A percentile compares a stretch with the other conserved stretches of the same genome.
Conservation (phyloP, 805 yeast species). For the Suhomyces sp. region DNA sequence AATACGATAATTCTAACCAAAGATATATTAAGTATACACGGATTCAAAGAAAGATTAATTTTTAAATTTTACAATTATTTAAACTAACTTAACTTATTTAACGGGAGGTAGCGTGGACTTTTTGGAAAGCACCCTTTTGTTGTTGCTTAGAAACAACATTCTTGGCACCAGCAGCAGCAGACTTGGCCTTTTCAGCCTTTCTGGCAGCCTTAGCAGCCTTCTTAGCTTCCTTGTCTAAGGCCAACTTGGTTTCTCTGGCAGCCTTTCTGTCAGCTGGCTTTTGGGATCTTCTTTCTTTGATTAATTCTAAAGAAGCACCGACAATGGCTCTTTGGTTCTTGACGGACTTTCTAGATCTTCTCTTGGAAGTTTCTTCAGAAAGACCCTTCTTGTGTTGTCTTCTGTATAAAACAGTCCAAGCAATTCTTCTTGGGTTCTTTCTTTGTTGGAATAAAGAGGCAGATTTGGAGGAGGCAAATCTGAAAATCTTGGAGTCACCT, state of each 20-base stretch:
- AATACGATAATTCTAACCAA: background rate
- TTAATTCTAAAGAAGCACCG: conserved; percentile 98
- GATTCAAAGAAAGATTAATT: conserved; percentile 8
- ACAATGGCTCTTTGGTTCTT: conserved; percentile 99
- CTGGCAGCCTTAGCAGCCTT: conserved; percentile 90
- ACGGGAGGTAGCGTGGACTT: conserved; percentile 96
- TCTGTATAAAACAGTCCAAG: conserved; percentile 99
- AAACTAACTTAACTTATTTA: conserved; percentile 39
- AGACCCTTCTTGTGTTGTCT: conserved; percentile 99
- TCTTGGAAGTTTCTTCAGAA: conserved; percentile 96
- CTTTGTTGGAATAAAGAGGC: conserved; percentile 98
- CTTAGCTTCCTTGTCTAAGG: conserved; percentile 81
- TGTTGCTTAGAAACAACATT: conserved; percentile 86
- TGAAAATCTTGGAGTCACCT: conserved; percentile 99
- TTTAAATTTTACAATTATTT: conserved; percentile 7
- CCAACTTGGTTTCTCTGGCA: conserved; percentile 86
- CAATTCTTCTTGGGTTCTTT: conserved; percentile 99
- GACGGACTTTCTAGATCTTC: conserved; percentile 95
- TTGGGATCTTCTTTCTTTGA: conserved; percentile 94
- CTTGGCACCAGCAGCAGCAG: conserved; percentile 71
- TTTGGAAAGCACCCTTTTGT: conserved; percentile 97
- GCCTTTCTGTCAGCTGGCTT: conserved; percentile 99
- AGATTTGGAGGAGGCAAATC: conserved; percentile 97
- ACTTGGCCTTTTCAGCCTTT: conserved; percentile 89
- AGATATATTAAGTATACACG: conserved; percentile 13